Evolutionary conservation across 1,139 yeast species (phyloP), one percentile per base, ranked within the genome.

Genomic region (Ogataea hybrid): DNA sequence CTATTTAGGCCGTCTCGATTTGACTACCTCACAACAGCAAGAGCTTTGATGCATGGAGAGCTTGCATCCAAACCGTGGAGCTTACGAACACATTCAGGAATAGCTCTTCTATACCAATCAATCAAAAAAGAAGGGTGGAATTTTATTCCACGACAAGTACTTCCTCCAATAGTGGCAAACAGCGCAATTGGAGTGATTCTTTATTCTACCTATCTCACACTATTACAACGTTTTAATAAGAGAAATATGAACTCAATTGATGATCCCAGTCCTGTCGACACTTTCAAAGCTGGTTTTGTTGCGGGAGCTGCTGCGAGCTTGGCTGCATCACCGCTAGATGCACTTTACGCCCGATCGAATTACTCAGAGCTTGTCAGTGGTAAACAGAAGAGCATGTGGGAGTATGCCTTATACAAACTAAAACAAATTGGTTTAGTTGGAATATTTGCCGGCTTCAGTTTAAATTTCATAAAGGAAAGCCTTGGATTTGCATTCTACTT

Each of bases 261-360:
- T 15, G 58, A 58, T 41, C 65, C 69, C 2, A 57, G 65, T 1
- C 67, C 73, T 7, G 51, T 58, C 44, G 89, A 84, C 56, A 80
- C 94, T 0, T 78, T 88, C 68, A 64, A 77, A 41, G 88, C 96
- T 0, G 97, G 97, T 0, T 80, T 82, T 46, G 53, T 86, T 0
- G 97, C 97, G 0, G 97, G 97, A 1, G 79, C 82, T 0, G 79
- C 81, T 11, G 96, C 92, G 55, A 84, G 95, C 14, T 65, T 87
- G n/a, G 92, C 89, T 1, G 96, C 96, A 1, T 95, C 97, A 2
- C 97, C 97, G 0, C 75, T 90, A 3, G 97, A 90, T 63, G 96
- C 97, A 7, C 81, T 90, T 6, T 86, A 84, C 55, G 79, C 95
- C 1, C 71, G 97, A 52, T 85, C 89, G 57, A 73, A 81, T 2